These are phyloP conservation scores for Orbilia oligospora DNA, from an alignment of 2,329 filamentous ascomycete species.

Conservation along the genomic window DNA sequence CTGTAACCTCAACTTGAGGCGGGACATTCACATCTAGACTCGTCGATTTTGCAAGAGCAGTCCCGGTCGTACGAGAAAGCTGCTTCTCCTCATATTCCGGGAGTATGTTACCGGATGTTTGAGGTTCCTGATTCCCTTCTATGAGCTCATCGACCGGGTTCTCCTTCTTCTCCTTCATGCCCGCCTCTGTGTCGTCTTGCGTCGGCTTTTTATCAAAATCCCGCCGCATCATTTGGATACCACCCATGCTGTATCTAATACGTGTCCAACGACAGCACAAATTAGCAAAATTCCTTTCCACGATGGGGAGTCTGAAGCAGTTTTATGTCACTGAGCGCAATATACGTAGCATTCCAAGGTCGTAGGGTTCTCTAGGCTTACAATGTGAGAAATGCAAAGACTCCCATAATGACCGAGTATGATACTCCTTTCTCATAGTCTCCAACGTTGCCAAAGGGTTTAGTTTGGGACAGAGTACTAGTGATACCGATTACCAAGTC, in stretches of 20 bases:
- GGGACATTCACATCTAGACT: constrained; percentile 56
- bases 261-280: constrained; percentile 32
- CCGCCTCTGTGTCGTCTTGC: constrained; percentile 58
- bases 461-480: constrained; percentile 48
- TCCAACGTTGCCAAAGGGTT: constrained; percentile 48
- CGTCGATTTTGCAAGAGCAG: constrained; percentile 40
- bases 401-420: constrained; percentile 64
- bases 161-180: constrained; percentile 40
- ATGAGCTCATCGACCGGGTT: constrained; percentile 32
- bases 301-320: constrained; percentile 3
- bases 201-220: constrained; percentile 61
- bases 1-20: constrained; percentile 11
- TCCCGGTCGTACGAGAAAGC: constrained; percentile 38
- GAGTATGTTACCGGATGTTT: constrained; percentile 46
- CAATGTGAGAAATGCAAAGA: constrained; percentile 63
- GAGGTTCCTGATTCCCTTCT: constrained; percentile 36
- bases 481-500: constrained; percentile 59
- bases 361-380: constrained; percentile 58
- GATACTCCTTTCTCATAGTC: constrained; percentile 62
- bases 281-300: constrained; percentile 49
- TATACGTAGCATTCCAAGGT: constrained; percentile 49
- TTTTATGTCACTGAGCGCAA: constrained; percentile 31
- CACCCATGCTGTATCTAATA: constrained; percentile 61
- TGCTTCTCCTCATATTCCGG: constrained; percentile 57
- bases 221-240: constrained; percentile 63